Evolutionary conservation across 2,329 filamentous ascomycete species (phyloP), one percentile per base, ranked within the genome.

Genomic region (Pseudocercospora fijiensis): DNA sequence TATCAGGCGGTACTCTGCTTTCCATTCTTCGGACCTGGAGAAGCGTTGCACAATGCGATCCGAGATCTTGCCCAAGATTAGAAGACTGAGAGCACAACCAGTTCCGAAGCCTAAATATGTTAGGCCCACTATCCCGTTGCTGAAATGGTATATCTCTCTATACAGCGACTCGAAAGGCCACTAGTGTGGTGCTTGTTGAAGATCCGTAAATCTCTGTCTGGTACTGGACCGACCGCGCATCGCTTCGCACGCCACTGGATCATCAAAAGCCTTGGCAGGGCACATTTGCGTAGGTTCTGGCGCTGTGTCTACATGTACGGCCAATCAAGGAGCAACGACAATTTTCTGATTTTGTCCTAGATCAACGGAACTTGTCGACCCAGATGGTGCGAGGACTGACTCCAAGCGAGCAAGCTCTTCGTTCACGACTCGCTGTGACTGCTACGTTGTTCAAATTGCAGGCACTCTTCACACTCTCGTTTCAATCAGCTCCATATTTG

Each of bases 1-100:
- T 4, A 33, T 9, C 10, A 62, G 11, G 20, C 60, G 52, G 16
- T 33, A 55, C 41, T 62, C 60, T 27, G 60, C 58, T 41, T 55
- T 41, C 26, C 58, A 53, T n/a, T 43, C 33, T 20, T 49, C 58
- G 4, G 24, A 11, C 0, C 27, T 47, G 7, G 57, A 52, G 24
- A 60, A 60, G 20, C 45, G 41, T 11, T 47, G 24, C 22, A 51
- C 57, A 10, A 60, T 60, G 20, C 57, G 57, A 45, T 60, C 57
- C 11, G 57, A 60, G n/a, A 51, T 37, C 10, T 10, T 30, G 10
- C 57, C 57, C 2, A 60, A 18, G 11, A 60, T 33, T 2, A 60
- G 43, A 13, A 60, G 43, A 22, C 57, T 43, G 18, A 51, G 20
- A 18, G 20, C 57, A 33, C 41, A 52, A 1, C 57, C 57, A 28